These are phyloP conservation scores for Hypoxylon fragiforme DNA, from an alignment of 495 filamentous ascomycete genomes.

Conservation along the genomic window DNA sequence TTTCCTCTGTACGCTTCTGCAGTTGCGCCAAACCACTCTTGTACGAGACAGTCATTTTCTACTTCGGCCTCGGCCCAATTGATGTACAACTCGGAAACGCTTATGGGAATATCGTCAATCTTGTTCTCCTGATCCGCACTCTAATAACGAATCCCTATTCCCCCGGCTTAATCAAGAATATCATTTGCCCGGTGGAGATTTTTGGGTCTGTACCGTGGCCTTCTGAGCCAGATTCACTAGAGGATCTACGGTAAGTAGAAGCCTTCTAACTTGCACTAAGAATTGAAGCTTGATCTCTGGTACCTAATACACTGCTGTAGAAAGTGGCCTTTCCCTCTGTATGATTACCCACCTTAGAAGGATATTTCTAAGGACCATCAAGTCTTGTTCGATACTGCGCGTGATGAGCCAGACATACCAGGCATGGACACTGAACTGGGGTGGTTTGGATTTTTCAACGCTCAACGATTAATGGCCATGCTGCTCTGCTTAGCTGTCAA, in stretches of 20 bases:
- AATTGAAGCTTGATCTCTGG: too few species aligned
- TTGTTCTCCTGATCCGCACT: constrained; percentile 15
- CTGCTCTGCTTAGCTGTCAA: constrained; percentile 7
- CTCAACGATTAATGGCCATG: constrained; percentile 3
- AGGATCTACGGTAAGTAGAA: background rate
- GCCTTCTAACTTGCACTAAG: too few species aligned
- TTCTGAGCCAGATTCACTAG: too few species aligned
- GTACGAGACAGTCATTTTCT: constrained; percentile 17
- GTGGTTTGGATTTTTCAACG: too few species aligned
- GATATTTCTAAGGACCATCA: background rate
- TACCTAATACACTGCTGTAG: too few species aligned
- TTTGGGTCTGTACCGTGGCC: too few species aligned
- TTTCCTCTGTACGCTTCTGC: background rate
- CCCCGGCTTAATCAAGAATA: constrained; percentile 9
- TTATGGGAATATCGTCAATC: background rate
- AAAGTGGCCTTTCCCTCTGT: background rate
- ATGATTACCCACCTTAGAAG: constrained; percentile 3
- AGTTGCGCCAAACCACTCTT: constrained; percentile 4
- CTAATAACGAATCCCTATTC: background rate
- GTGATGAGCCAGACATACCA: background rate
- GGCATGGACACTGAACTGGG: background rate
- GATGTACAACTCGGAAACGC: background rate
- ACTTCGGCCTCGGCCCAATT: background rate
- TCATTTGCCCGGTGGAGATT: constrained; percentile 1
- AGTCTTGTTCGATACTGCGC: background rate